Conservation (phyloP, 2,329 filamentous ascomycete species). For the Exophiala mesophila region DNA sequence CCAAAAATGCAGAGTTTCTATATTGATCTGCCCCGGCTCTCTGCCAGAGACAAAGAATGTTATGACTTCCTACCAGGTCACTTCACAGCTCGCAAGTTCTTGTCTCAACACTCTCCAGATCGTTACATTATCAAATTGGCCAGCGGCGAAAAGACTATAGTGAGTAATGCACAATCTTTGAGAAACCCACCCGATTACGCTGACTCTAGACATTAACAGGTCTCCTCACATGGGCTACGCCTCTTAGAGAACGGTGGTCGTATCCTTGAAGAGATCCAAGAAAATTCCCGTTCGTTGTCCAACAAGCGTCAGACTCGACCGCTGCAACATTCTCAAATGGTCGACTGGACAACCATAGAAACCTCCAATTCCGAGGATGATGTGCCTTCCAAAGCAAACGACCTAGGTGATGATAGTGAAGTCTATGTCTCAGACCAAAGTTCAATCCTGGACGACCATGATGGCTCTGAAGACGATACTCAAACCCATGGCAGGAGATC, state of each 20-base stretch:
- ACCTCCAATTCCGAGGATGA: conserved; percentile 21
- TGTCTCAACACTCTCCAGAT: conserved; percentile 28
- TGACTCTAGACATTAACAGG: conserved; percentile 9
- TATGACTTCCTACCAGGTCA: conserved; percentile 39
- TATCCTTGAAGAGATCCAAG: conserved; percentile 12
- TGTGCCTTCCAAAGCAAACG: neutral
- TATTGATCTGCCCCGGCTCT: conserved; percentile 32
- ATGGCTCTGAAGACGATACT: neutral
- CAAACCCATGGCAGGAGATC: conserved; percentile 10
- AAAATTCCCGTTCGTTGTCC: neutral
- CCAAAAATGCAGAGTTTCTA: conserved; percentile 16
- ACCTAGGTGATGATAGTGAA: conserved; percentile 1
- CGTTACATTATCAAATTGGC: conserved; percentile 33
- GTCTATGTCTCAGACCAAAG: conserved; percentile 7
- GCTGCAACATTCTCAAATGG: conserved; percentile 2
- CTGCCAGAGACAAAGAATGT: conserved; percentile 31
- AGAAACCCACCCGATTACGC: neutral
- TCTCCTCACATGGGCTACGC: conserved; percentile 13
- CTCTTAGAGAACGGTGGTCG: conserved; percentile 13
- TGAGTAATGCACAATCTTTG: conserved; percentile 29
- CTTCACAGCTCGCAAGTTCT: conserved; percentile 31
- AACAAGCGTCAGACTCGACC: conserved; percentile 2
- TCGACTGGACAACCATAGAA: conserved; percentile 15
- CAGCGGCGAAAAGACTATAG: conserved; percentile 35
- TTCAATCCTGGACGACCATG: neutral